These are phyloP conservation scores for Triticum turgidum DNA, from an alignment of 176 grass and related monocot genomes.

Conservation along the genomic window DNA sequence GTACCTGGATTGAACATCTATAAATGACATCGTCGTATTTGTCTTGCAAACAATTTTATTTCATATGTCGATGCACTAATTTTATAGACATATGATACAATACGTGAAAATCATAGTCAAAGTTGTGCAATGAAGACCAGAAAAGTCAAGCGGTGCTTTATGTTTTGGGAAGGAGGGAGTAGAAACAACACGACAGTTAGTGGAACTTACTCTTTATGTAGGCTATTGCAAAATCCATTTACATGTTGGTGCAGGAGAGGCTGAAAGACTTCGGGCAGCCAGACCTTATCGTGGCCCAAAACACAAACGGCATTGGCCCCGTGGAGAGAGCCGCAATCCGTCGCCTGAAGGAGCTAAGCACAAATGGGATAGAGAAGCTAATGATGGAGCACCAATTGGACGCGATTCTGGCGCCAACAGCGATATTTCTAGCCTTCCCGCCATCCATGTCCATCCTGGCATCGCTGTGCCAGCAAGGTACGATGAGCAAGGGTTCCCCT, in stretches of 20 bases:
- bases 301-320: slow-evolving; percentile 28
- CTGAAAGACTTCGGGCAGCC: slow-evolving; percentile 1
- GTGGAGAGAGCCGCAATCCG: slow-evolving; percentile 21
- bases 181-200: too few relatives aligned
- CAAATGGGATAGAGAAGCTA: slow-evolving; percentile 33
- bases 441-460: slow-evolving; percentile 31
- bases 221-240: fast-evolving
- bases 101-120: background rate
- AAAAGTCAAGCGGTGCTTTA: too few relatives aligned
- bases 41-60: too few relatives aligned
- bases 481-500: slow-evolving; percentile 26
- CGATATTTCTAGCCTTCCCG: background rate
- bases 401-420: slow-evolving; percentile 22
- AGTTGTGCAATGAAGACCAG: background rate
- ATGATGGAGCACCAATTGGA: slow-evolving; percentile 44
- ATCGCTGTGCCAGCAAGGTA: slow-evolving; percentile 60
- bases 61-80: too few relatives aligned
- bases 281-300: slow-evolving; percentile 11
- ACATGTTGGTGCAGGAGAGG: slow-evolving; percentile 39
- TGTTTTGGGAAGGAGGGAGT: too few relatives aligned
- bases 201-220: background rate
- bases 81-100: too few relatives aligned
- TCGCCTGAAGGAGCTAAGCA: slow-evolving; percentile 7
- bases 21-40: too few relatives aligned
- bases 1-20: too few relatives aligned